phyloP scores from a whole-genome alignment of 805 yeast species.

The Candida ulmi region DNA sequence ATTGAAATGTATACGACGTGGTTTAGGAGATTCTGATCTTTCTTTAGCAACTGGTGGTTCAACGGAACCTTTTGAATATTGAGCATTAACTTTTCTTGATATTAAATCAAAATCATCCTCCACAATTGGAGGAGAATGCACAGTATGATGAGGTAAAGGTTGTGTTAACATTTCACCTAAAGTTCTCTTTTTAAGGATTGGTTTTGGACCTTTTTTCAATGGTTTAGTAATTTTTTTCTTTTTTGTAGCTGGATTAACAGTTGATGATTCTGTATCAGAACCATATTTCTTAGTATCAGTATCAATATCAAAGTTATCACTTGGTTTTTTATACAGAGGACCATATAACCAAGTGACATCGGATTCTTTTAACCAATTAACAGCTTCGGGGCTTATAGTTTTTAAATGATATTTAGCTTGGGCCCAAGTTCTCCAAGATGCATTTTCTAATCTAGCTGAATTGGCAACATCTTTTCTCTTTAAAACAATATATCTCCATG shows the following conservation, averaged over 20 bases:
- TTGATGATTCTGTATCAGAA: constrained; percentile 32
- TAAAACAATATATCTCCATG: constrained; percentile 90
- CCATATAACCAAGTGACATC: constrained; percentile 99
- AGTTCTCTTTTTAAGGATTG: constrained; percentile 83
- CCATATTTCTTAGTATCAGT: constrained; percentile 28
- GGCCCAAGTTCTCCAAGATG: constrained; percentile 98
- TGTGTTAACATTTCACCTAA: constrained; percentile 76
- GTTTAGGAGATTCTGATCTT: neutral
- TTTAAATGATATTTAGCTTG: constrained; percentile 72
- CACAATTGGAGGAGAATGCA: constrained; percentile 21
- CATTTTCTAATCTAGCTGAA: constrained; percentile 77
- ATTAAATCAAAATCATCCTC: constrained; percentile 23
- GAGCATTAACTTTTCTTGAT: constrained; percentile 22
- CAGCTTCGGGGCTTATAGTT: constrained; percentile 85
- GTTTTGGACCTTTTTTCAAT: constrained; percentile 46
- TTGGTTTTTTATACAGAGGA: constrained; percentile 39
- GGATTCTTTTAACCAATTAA: constrained; percentile 95
- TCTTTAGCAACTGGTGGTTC: neutral
- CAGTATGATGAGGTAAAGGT: constrained; percentile 27
- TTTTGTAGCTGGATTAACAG: constrained; percentile 17
- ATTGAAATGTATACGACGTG: constrained; percentile 83
- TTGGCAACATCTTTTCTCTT: constrained; percentile 81
- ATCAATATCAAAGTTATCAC: constrained; percentile 4
- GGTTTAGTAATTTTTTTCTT: constrained; percentile 12
- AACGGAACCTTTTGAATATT: constrained; percentile 7